phyloP scores from a whole-genome alignment of 169 alveolate species.

The Pseudocohnilembus persalinus region DNA sequence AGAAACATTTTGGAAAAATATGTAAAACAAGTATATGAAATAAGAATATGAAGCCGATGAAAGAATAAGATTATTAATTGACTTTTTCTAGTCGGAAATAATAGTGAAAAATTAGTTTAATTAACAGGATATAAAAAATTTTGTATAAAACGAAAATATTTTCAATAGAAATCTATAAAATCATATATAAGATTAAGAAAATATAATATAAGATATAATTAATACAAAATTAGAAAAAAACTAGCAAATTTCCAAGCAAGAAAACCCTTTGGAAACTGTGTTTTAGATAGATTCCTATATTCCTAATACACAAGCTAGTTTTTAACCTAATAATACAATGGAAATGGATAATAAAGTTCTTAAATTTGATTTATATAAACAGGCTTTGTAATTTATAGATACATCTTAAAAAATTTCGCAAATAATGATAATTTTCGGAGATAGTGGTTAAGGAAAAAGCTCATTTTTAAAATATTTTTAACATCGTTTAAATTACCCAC shows the following conservation, averaged over 20 bases:
- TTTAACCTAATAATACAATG: neutral
- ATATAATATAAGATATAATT: too few relatives aligned
- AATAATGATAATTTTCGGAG: neutral
- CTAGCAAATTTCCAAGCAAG: neutral
- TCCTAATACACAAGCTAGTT: neutral
- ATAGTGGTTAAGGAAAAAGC: neutral
- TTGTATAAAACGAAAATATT: neutral
- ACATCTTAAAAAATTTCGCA: neutral
- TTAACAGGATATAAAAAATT: neutral
- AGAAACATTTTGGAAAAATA: too few relatives aligned
- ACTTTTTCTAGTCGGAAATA: neutral
- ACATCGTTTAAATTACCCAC: neutral
- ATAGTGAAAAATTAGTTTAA: neutral
- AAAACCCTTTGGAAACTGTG: neutral
- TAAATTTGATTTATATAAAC: neutral
- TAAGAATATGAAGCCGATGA: too few relatives aligned
- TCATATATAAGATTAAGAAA: neutral
- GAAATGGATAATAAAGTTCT: neutral
- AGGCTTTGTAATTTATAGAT: neutral
- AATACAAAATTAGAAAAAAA: neutral
- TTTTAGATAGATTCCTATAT: neutral
- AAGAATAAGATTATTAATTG: too few relatives aligned
- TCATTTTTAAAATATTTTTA: neutral
- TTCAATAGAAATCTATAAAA: neutral
- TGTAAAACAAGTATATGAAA: too few relatives aligned